A percentile compares a stretch with the other conserved stretches of the same genome.
phyloP scores from a whole-genome alignment of 176 grass and related monocot genomes.

The Musa acuminata region DNA sequence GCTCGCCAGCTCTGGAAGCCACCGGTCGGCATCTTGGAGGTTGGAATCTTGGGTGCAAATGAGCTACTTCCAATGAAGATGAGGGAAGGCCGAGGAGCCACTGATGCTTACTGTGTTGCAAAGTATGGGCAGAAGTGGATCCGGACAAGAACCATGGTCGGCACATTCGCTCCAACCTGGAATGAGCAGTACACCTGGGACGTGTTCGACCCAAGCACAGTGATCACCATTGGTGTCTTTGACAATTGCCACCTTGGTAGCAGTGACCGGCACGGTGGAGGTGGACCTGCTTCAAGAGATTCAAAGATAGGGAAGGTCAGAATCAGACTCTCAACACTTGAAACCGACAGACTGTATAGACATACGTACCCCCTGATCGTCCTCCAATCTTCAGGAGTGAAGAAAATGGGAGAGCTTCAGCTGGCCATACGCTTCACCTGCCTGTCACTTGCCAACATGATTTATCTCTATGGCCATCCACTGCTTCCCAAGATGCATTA shows the following conservation, averaged over 20 bases:
- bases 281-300: conserved; percentile 25
- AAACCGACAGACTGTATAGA: conserved; percentile 74
- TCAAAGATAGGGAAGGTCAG: conserved; percentile 67
- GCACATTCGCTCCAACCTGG: conserved; percentile 46
- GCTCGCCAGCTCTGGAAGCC: conserved; percentile 75
- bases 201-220: conserved; percentile 81
- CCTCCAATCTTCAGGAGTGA: conserved; percentile 55
- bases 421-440: conserved; percentile 81
- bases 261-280: not conserved
- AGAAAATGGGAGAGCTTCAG: conserved; percentile 95
- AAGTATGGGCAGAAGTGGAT: conserved; percentile 98
- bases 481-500: conserved; percentile 84
- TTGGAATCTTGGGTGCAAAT: conserved; percentile 62
- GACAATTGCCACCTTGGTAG: conserved; percentile 80
- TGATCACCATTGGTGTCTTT: conserved; percentile 82
- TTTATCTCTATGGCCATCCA: conserved; percentile 78
- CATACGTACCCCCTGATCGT: conserved; percentile 73
- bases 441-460: conserved; percentile 62
- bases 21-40: conserved; percentile 60
- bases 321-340: conserved; percentile 77
- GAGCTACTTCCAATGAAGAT: conserved; percentile 69
- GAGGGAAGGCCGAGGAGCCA: conserved; percentile 48
- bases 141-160: conserved; percentile 76
- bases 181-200: conserved; percentile 96
- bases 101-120: conserved; percentile 78